phyloP scores from a whole-genome alignment of 2,329 filamentous ascomycete genomes.

The Colletotrichum costaricense region DNA sequence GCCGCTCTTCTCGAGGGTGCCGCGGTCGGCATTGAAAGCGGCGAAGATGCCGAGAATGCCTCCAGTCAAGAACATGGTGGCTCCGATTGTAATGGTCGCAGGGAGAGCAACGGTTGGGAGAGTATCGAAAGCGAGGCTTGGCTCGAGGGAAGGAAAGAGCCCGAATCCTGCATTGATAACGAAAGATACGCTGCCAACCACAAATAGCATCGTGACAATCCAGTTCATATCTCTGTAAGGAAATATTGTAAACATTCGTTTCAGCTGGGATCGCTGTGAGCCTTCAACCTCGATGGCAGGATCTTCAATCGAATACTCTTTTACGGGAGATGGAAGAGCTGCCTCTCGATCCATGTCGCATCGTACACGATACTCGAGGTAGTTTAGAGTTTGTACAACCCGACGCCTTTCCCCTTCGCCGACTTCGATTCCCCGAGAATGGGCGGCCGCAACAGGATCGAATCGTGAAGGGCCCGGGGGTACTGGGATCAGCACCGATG shows the following conservation, averaged over 20 bases:
- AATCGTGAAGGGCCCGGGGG: not conserved
- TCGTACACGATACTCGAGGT: conserved; percentile 1
- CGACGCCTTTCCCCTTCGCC: not conserved
- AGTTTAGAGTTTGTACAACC: conserved; percentile 1
- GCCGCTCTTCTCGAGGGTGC: not conserved
- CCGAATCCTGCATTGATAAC: conserved; percentile 4
- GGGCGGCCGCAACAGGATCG: no score
- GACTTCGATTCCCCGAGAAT: not conserved
- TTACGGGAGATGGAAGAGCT: not conserved
- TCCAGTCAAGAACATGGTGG: not conserved
- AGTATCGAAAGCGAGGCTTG: conserved; percentile 5
- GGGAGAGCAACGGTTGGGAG: not conserved
- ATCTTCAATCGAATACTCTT: conserved; percentile 1
- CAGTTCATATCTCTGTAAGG: conserved; percentile 18
- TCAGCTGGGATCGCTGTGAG: not conserved
- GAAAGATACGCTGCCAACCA: not conserved
- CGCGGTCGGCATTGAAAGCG: conserved; percentile 17
- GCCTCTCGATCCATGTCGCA: not conserved
- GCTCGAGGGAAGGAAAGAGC: not conserved
- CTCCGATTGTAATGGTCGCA: not conserved
- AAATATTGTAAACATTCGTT: conserved; percentile 7
- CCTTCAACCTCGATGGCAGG: not conserved
- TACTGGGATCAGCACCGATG: conserved; percentile 1
- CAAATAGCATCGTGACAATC: conserved; percentile 12
- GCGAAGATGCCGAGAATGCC: not conserved